phyloP scores from a whole-genome alignment of 768 basidiomycete genomes.

The Lactarius sanguifluus region DNA sequence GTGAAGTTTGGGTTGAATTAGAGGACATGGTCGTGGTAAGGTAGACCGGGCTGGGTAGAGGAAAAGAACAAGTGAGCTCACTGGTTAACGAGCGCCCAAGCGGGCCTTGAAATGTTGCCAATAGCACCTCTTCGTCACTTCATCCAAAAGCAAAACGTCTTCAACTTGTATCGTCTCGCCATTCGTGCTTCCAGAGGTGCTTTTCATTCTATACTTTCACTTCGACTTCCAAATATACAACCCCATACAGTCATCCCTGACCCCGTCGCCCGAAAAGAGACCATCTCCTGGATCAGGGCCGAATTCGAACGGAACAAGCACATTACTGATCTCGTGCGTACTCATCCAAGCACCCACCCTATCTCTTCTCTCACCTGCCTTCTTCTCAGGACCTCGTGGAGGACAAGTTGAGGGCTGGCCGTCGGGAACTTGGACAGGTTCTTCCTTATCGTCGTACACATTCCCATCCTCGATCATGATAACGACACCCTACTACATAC shows the following conservation, averaged over 20 bases:
- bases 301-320: constrained; percentile 67
- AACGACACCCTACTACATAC: neutral
- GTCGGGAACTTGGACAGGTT: constrained; percentile 61
- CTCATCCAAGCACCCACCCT: constrained; percentile 5
- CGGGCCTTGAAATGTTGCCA: constrained; percentile 35
- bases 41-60: neutral
- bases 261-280: constrained; percentile 58
- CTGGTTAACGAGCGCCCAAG: neutral
- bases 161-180: constrained; percentile 64
- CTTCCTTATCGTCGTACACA: constrained; percentile 41
- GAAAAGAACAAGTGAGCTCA: constrained; percentile 15
- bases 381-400: constrained; percentile 54
- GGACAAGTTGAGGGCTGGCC: constrained; percentile 53
- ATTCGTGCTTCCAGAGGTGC: constrained; percentile 68
- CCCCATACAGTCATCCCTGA: constrained; percentile 60
- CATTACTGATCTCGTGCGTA: constrained; percentile 56
- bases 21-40: constrained; percentile 19
- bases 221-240: constrained; percentile 15
- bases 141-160: constrained; percentile 59
- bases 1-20: constrained; percentile 12
- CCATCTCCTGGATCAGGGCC: constrained; percentile 66
- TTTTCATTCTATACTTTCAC: constrained; percentile 21
- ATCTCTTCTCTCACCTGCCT: constrained; percentile 2
- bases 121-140: constrained; percentile 49
- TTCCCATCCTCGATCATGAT: constrained; percentile 7